phyloP scores from a whole-genome alignment of 805 yeast genomes.

The Kurtzmaniella cleridarum region DNA sequence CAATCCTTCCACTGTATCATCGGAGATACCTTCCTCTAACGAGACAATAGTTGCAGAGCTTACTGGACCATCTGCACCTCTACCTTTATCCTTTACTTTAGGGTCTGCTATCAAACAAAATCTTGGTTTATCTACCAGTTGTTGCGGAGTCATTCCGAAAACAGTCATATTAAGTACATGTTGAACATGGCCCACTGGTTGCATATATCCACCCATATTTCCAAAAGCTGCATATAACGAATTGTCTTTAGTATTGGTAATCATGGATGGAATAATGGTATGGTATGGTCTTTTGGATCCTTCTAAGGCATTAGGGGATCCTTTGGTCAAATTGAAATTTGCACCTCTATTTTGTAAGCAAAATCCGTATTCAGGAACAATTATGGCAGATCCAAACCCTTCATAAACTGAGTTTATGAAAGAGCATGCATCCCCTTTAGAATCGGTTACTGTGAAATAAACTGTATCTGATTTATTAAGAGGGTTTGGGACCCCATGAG shows the following conservation, averaged over 20 bases:
- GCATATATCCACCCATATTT: conserved; percentile 84
- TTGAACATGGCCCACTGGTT: conserved; percentile 82
- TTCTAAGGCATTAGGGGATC: conserved; percentile 54
- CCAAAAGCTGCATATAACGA: conserved; percentile 66
- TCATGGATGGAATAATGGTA: conserved; percentile 79
- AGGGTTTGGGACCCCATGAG: conserved; percentile 54
- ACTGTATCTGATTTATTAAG: conserved; percentile 65
- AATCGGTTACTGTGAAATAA: conserved; percentile 59
- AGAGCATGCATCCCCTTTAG: conserved; percentile 73
- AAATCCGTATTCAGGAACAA: conserved; percentile 63
- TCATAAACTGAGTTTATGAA: conserved; percentile 72
- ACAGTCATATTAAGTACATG: conserved; percentile 61
- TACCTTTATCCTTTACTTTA: conserved; percentile 43
- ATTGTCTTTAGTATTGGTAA: conserved; percentile 45
- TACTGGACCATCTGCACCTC: conserved; percentile 62
- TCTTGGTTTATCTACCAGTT: conserved; percentile 71
- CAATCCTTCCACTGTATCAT: conserved; percentile 41
- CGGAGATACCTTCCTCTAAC: conserved; percentile 60
- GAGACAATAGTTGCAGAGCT: conserved; percentile 55
- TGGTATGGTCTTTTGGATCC: conserved; percentile 76
- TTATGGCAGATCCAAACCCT: conserved; percentile 64
- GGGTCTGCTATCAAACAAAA: conserved; percentile 57
- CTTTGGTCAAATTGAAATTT: conserved; percentile 59
- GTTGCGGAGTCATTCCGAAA: conserved; percentile 65
- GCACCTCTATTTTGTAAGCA: conserved; percentile 72